phyloP scores from a whole-genome alignment of 345 rosid genomes.

The Theobroma cacao region DNA sequence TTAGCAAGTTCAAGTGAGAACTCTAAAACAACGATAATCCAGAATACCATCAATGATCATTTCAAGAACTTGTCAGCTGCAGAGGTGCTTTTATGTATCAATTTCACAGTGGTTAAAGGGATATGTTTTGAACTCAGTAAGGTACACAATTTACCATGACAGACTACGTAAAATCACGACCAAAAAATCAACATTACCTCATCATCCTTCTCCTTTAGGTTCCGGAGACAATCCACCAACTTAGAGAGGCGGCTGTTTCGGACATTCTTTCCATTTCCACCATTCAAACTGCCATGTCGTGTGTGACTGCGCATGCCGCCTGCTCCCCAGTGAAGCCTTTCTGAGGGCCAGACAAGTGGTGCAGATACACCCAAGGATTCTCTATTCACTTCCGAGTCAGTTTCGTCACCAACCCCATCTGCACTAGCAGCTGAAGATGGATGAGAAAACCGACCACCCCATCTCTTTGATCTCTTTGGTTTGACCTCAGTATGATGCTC shows the following conservation, averaged over 20 bases:
- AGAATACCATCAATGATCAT: background rate
- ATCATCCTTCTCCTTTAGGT: slow-evolving; percentile 35
- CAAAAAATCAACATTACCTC: slow-evolving; percentile 34
- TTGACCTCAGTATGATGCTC: slow-evolving; percentile 35
- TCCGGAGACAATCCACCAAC: slow-evolving; percentile 36
- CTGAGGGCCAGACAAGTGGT: slow-evolving; percentile 38
- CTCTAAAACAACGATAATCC: background rate
- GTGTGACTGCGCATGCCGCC: slow-evolving; percentile 51
- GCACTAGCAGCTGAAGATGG: slow-evolving; percentile 31
- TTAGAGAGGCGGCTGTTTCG: slow-evolving; percentile 34
- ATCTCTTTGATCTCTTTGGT: slow-evolving; percentile 40
- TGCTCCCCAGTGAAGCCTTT: slow-evolving; percentile 52
- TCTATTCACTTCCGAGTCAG: slow-evolving; percentile 35
- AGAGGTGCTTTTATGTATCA: background rate
- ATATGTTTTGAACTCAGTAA: background rate
- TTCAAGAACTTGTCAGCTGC: background rate
- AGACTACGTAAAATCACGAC: background rate
- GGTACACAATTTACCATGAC: background rate
- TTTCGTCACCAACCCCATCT: slow-evolving; percentile 41
- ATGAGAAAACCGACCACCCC: slow-evolving; percentile 32
- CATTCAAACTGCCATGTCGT: slow-evolving; percentile 36
- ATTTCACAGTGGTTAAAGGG: background rate
- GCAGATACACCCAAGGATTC: slow-evolving; percentile 36
- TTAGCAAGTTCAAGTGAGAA: slow-evolving; percentile 9
- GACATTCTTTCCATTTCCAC: slow-evolving; percentile 36